Conservation (phyloP, 805 yeast species). For the Monosporozyma yasuniensis region DNA sequence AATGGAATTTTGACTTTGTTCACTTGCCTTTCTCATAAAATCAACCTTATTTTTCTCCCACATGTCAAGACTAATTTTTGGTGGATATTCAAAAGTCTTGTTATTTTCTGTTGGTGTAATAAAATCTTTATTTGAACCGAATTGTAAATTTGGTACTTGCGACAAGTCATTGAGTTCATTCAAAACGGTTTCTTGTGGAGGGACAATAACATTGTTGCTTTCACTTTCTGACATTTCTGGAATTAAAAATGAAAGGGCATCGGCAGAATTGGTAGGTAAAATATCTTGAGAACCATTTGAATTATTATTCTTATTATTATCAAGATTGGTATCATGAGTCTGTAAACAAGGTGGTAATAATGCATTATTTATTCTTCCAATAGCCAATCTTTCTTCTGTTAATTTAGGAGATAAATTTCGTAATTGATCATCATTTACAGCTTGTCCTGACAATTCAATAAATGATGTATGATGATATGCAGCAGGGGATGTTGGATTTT, state of each 20-base stretch:
- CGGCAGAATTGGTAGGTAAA: neutral
- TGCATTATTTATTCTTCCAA: slow-evolving; percentile 25
- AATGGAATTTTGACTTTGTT: slow-evolving; percentile 7
- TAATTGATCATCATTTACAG: neutral
- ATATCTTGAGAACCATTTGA: neutral
- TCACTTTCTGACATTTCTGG: slow-evolving; percentile 1
- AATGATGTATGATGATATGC: neutral
- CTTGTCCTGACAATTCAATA: neutral
- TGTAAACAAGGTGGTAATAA: slow-evolving; percentile 24
- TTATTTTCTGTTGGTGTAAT: slow-evolving; percentile 1
- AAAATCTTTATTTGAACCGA: slow-evolving; percentile 4
- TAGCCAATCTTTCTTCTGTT: slow-evolving; percentile 22
- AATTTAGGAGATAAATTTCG: slow-evolving; percentile 9
- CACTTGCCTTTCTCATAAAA: slow-evolving; percentile 11
- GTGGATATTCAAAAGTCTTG: slow-evolving; percentile 10
- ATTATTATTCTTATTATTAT: neutral
- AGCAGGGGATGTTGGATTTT: neutral
- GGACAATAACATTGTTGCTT: neutral
- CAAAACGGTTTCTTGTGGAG: neutral
- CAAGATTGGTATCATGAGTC: neutral
- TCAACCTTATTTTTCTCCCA: slow-evolving; percentile 19
- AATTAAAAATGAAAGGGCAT: slow-evolving; percentile 7
- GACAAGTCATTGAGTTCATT: slow-evolving; percentile 19
- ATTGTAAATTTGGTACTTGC: slow-evolving; percentile 10
- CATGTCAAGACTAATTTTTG: slow-evolving; percentile 15